Conservation (phyloP, 345 rosid genomes). For the Salix koriyanagi region DNA sequence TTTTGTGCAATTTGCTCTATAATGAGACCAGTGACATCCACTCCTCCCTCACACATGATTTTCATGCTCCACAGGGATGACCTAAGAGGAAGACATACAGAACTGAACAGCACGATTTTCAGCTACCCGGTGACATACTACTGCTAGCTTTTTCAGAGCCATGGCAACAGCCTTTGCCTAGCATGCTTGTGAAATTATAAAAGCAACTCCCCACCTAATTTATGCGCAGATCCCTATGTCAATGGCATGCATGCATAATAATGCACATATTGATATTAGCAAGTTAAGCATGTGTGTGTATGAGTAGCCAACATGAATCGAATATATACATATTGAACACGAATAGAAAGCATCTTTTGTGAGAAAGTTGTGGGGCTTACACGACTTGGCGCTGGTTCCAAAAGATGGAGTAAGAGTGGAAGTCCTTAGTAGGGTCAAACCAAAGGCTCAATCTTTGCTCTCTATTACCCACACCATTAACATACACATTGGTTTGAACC, state of each 20-base stretch:
- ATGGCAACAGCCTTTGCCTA: background rate
- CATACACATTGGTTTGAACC: slow-evolving; percentile 82
- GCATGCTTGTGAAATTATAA: background rate
- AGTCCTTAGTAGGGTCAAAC: slow-evolving; percentile 94
- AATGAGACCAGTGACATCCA: background rate
- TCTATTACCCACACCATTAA: slow-evolving; percentile 91
- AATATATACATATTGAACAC: background rate
- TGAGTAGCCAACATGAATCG: background rate
- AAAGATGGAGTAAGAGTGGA: slow-evolving; percentile 73
- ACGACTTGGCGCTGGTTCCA: slow-evolving; percentile 86
- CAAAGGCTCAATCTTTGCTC: slow-evolving; percentile 88
- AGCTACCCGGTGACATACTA: background rate
- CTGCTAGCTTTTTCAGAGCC: background rate
- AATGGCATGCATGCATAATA: background rate
- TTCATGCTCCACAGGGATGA: background rate
- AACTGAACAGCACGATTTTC: background rate
- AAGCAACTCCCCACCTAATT: background rate
- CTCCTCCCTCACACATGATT: background rate
- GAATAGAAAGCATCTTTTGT: background rate
- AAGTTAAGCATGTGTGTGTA: background rate
- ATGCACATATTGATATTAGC: background rate
- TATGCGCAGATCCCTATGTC: background rate
- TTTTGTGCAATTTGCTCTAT: background rate
- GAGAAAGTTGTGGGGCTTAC: slow-evolving; percentile 37
- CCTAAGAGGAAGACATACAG: background rate